phyloP scores from a whole-genome alignment of 176 grass and related monocot species.

The Poa pratensis region DNA sequence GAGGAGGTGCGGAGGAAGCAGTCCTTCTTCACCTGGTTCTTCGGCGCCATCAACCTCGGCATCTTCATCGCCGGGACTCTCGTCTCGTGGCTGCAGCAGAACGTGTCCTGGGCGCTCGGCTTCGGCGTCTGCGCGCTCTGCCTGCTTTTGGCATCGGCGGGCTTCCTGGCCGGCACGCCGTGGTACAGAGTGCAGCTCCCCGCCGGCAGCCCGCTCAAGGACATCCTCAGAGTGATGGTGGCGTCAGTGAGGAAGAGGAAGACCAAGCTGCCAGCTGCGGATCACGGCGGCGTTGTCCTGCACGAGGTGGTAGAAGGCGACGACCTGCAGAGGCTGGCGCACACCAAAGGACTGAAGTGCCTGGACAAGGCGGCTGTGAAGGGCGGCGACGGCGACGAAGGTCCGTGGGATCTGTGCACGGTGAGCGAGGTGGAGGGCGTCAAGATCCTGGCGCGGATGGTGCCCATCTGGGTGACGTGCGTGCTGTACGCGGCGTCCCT shows the following conservation, averaged over 20 bases:
- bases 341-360: constrained; percentile 58
- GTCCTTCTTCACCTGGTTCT: constrained; percentile 87
- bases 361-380: constrained; percentile 63
- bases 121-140: constrained; percentile 66
- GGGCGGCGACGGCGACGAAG: not conserved
- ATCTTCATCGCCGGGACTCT: constrained; percentile 71
- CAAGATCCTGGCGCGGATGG: constrained; percentile 67
- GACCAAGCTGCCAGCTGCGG: not conserved
- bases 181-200: constrained; percentile 59
- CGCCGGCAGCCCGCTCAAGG: constrained; percentile 62
- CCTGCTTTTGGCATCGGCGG: constrained; percentile 47
- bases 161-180: constrained; percentile 59
- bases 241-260: constrained; percentile 53
- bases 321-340: constrained; percentile 43
- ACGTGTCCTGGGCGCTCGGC: constrained; percentile 70
- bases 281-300: constrained; percentile 1
- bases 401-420: constrained; percentile 50
- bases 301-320: constrained; percentile 32
- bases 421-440: constrained; percentile 78
- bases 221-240: constrained; percentile 58
- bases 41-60: constrained; percentile 69
- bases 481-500: constrained; percentile 68
- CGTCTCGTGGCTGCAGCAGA: constrained; percentile 71
- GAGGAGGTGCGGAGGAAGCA: constrained; percentile 53
- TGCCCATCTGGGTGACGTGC: constrained; percentile 71